Evolutionary conservation across 768 basidiomycete genomes (phyloP).

Genomic region (Boletus barrowsii): DNA sequence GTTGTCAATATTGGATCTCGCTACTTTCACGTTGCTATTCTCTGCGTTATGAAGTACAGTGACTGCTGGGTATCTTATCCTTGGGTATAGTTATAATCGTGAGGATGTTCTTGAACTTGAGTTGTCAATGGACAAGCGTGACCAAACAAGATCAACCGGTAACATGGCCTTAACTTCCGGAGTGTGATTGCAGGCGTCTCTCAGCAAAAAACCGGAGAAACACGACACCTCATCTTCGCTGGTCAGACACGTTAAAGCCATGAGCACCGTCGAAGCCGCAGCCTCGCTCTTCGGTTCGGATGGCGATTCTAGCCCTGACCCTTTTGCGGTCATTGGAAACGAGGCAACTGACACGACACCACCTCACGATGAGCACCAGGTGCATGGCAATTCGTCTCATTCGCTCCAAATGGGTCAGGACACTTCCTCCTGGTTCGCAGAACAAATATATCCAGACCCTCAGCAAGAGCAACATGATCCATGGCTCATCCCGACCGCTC

Average conservation of each 20-base stretch:
- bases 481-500: constrained; percentile 25
- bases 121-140: constrained; percentile 22
- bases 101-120: neutral
- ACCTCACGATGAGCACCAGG: constrained; percentile 23
- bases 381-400: constrained; percentile 20
- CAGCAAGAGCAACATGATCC: constrained; percentile 25
- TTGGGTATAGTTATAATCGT: constrained; percentile 20
- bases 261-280: constrained; percentile 73
- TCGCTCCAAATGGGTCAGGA: constrained; percentile 33
- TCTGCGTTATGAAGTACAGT: constrained; percentile 4
- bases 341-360: constrained; percentile 31
- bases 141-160: constrained; percentile 24
- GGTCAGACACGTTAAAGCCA: constrained; percentile 36
- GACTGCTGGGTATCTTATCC: constrained; percentile 4
- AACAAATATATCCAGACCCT: constrained; percentile 29
- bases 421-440: constrained; percentile 39
- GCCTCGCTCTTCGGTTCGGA: constrained; percentile 76
- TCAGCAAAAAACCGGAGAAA: constrained; percentile 13
- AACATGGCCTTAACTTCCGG: neutral
- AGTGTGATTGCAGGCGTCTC: neutral
- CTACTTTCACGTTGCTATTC: constrained; percentile 16
- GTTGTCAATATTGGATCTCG: constrained; percentile 30
- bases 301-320: constrained; percentile 54
- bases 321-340: constrained; percentile 59
- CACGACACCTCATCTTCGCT: constrained; percentile 9